These are phyloP conservation scores for Pyrenopolyporus hunteri DNA, from an alignment of 495 filamentous ascomycete genomes.

Conservation along the genomic window DNA sequence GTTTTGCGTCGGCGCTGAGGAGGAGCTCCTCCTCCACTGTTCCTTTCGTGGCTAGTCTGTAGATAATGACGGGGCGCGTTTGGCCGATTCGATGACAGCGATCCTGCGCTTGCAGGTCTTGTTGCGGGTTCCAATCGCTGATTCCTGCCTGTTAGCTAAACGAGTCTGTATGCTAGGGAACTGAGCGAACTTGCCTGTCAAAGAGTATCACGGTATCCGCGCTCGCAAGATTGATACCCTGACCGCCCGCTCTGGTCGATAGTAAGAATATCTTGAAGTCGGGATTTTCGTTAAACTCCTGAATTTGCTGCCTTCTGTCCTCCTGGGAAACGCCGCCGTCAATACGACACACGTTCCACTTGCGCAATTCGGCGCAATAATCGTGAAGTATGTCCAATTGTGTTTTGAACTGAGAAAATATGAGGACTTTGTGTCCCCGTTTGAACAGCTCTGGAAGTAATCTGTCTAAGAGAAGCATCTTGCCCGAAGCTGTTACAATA, in stretches of 20 bases:
- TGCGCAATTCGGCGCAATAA: constrained; percentile 73
- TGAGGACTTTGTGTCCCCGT: constrained; percentile 85
- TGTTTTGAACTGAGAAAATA: constrained; percentile 96
- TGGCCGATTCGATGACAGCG: constrained; percentile 95
- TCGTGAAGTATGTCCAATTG: constrained; percentile 90
- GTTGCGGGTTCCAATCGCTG: constrained; percentile 96
- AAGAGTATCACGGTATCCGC: constrained; percentile 97
- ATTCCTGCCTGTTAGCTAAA: background rate
- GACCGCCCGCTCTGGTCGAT: constrained; percentile 88
- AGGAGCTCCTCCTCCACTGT: constrained; percentile 92
- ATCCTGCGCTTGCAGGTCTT: constrained; percentile 95
- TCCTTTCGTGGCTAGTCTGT: constrained; percentile 88
- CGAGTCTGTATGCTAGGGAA: background rate
- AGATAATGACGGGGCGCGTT: constrained; percentile 89
- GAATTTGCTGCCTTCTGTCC: constrained; percentile 82
- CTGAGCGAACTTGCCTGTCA: constrained; percentile 58
- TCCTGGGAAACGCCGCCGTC: constrained; percentile 85
- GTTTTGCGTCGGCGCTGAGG: constrained; percentile 87
- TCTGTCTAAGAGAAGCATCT: constrained; percentile 92
- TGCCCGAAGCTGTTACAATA: constrained; percentile 84
- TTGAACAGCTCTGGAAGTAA: constrained; percentile 77
- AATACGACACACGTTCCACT: constrained; percentile 86
- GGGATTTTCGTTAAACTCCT: constrained; percentile 77
- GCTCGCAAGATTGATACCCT: constrained; percentile 96
- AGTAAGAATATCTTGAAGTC: constrained; percentile 82